Conservation (phyloP, 768 basidiomycete species). For the Dacryopinax primogenitus region DNA sequence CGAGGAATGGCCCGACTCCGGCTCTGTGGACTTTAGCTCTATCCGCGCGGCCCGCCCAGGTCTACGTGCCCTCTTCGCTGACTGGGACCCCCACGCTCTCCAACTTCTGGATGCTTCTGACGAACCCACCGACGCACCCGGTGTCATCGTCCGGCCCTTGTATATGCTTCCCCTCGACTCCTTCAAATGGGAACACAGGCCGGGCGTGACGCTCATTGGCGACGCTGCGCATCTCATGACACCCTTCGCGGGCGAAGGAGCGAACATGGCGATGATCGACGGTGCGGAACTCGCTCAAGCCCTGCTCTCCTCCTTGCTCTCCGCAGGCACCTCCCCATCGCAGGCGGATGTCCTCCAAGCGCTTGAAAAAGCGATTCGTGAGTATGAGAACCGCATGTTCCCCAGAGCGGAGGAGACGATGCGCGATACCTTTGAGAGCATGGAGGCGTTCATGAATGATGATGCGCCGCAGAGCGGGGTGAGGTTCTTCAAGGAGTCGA, state of each 20-base stretch:
- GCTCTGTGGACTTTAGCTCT: conserved; percentile 13
- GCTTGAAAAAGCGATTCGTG: neutral
- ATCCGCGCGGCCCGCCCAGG: conserved; percentile 6
- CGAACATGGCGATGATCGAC: conserved; percentile 29
- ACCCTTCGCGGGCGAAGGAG: conserved; percentile 31
- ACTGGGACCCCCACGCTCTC: conserved; percentile 13
- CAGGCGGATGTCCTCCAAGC: neutral
- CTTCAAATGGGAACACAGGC: conserved; percentile 12
- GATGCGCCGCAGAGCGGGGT: neutral
- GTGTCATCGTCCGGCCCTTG: conserved; percentile 14
- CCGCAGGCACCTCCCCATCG: neutral
- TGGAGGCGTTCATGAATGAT: conserved; percentile 8
- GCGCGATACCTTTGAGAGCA: conserved; percentile 9
- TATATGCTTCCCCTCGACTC: conserved; percentile 13
- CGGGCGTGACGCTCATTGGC: conserved; percentile 23
- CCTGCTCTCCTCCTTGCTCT: conserved; percentile 11
- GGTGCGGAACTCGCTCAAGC: conserved; percentile 17
- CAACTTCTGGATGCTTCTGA: conserved; percentile 18
- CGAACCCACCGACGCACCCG: conserved; percentile 13
- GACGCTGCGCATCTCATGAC: conserved; percentile 32
- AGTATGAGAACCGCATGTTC: neutral
- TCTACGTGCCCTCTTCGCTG: conserved; percentile 14
- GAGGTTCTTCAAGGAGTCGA: neutral
- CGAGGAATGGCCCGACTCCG: conserved; percentile 16
- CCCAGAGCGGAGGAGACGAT: conserved; percentile 10